Evolutionary conservation across 1,284 basidiomycete species (phyloP).

Genomic region (Moesziomyces sp.): DNA sequence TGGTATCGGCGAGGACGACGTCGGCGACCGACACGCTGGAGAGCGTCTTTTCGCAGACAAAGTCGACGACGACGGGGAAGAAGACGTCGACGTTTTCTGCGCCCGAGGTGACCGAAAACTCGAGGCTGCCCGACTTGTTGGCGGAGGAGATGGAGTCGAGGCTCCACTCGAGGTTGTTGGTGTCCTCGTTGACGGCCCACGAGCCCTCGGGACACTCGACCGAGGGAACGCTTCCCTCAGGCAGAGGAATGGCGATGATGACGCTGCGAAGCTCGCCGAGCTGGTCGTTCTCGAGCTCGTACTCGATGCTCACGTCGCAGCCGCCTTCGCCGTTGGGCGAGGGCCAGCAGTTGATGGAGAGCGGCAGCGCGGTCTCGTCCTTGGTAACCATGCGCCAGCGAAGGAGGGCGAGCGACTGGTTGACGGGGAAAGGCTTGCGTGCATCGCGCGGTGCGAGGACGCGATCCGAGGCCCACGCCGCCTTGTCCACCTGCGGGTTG

Average conservation of each 20-base stretch:
- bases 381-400: slow-evolving; percentile 92
- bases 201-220: slow-evolving; percentile 81
- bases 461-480: slow-evolving; percentile 75
- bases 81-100: slow-evolving; percentile 85
- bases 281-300: slow-evolving; percentile 83
- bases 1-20: slow-evolving; percentile 74
- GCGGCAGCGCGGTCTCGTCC: slow-evolving; percentile 89
- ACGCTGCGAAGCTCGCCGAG: slow-evolving; percentile 79
- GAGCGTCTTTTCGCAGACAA: slow-evolving; percentile 81
- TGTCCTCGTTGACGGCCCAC: slow-evolving; percentile 82
- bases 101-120: slow-evolving; percentile 78
- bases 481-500: slow-evolving; percentile 93
- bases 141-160: slow-evolving; percentile 74
- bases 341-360: slow-evolving; percentile 97
- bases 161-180: slow-evolving; percentile 85
- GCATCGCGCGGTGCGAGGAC: slow-evolving; percentile 86
- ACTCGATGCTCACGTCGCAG: slow-evolving; percentile 94
- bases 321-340: slow-evolving; percentile 80
- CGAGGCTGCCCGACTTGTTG: slow-evolving; percentile 73
- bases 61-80: slow-evolving; percentile 90
- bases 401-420: slow-evolving; percentile 79
- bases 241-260: slow-evolving; percentile 89
- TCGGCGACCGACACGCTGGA: slow-evolving; percentile 67
- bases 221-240: slow-evolving; percentile 79
- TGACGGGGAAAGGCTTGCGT: slow-evolving; percentile 84